Evolutionary conservation across 257 asterid genomes (phyloP).

Genomic region (Solanum boliviense): DNA sequence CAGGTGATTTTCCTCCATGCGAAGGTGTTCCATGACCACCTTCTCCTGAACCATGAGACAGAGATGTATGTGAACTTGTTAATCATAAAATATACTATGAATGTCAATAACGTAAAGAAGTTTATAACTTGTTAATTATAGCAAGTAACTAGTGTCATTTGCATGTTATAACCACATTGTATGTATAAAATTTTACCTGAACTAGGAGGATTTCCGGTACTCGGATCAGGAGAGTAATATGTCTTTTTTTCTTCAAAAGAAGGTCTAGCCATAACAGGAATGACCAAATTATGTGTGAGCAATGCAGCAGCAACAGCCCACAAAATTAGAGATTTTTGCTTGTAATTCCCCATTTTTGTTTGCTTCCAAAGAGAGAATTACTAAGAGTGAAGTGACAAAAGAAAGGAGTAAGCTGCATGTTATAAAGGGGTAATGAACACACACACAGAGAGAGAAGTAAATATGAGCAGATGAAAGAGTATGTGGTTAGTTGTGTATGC

Average conservation of each 20-base stretch:
- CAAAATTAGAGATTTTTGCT: conserved; percentile 21
- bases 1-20: conserved; percentile 33
- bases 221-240: conserved; percentile 50
- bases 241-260: conserved; percentile 45
- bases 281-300: conserved; percentile 33
- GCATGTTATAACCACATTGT: not conserved
- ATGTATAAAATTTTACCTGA: conserved; percentile 11
- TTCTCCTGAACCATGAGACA: not conserved
- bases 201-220: conserved; percentile 28
- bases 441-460: conserved; percentile 30
- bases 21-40: conserved; percentile 12
- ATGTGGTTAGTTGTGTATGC: conserved; percentile 59
- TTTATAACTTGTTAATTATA: not conserved
- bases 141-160: not conserved
- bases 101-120: not conserved
- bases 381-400: not conserved
- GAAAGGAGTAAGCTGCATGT: conserved; percentile 7
- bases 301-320: conserved; percentile 40
- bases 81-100: not conserved
- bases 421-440: conserved; percentile 12
- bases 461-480: conserved; percentile 55
- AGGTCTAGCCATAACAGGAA: conserved; percentile 23
- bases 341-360: conserved; percentile 20
- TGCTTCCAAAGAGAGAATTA: not conserved
- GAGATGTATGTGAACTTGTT: conserved; percentile 24